A percentile compares a stretch with the other conserved stretches of the same genome.
Evolutionary conservation across 1,284 basidiomycete species (phyloP).

Genomic region (Wolfiporia cocos): DNA sequence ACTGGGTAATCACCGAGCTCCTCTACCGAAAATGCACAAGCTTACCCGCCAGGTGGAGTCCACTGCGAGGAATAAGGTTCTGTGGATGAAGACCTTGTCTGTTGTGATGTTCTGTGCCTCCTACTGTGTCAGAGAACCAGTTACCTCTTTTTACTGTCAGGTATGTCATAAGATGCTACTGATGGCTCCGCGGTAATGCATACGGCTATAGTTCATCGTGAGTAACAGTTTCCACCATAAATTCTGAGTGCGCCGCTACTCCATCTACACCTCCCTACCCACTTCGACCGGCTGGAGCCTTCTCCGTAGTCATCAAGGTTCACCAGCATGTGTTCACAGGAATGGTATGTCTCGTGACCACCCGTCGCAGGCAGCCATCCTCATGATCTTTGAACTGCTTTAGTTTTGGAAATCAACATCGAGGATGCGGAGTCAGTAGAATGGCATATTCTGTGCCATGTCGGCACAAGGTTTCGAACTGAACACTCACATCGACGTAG

Average conservation of each 20-base stretch:
- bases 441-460: neutral
- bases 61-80: too few species aligned
- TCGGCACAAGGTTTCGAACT: conserved; percentile 1
- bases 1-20: conserved; percentile 5
- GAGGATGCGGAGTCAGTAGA: conserved; percentile 51
- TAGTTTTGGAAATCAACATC: conserved; percentile 59
- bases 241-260: neutral
- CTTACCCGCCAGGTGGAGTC: neutral
- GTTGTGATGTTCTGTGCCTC: neutral
- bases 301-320: neutral
- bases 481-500: conserved; percentile 21
- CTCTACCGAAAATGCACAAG: neutral
- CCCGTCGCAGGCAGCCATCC: neutral
- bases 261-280: neutral
- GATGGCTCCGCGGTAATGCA: neutral
- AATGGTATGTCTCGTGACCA: conserved; percentile 27
- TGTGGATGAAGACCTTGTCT: neutral
- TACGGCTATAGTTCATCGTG: neutral
- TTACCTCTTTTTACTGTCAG: neutral
- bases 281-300: too few species aligned
- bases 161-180: neutral
- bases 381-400: neutral
- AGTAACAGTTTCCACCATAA: neutral
- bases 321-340: conserved; percentile 33
- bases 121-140: neutral